phyloP scores from a whole-genome alignment of 2,329 filamentous ascomycete species.

The Aspergillus texensis region DNA sequence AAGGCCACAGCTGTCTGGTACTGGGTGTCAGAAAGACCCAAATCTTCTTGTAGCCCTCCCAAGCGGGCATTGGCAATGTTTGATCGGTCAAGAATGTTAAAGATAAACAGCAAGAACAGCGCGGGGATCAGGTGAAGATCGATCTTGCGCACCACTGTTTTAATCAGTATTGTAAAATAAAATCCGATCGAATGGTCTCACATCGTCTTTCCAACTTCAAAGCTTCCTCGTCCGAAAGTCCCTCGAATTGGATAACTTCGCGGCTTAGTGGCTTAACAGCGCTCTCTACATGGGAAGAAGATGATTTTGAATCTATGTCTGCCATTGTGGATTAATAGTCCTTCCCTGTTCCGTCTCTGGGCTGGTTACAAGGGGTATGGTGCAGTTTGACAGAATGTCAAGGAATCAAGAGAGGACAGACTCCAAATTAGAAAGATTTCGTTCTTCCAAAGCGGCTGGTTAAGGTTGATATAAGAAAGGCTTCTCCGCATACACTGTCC shows the following conservation, averaged over 20 bases:
- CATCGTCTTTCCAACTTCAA: conserved; percentile 4
- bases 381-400: background rate
- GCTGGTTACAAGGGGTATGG: too few species aligned
- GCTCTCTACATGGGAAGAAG: conserved; percentile 12
- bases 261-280: background rate
- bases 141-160: conserved; percentile 21
- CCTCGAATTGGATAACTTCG: conserved; percentile 5
- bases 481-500: background rate
- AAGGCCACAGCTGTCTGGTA: conserved; percentile 68
- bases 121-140: conserved; percentile 19
- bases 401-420: too few species aligned
- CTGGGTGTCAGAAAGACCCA: conserved; percentile 58
- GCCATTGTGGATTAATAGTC: background rate
- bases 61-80: conserved; percentile 70
- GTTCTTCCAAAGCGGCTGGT: background rate
- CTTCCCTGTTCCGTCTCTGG: background rate
- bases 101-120: conserved; percentile 22
- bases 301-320: conserved; percentile 9
- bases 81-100: conserved; percentile 60
- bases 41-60: conserved; percentile 64
- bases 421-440: too few species aligned
- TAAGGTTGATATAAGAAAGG: background rate
- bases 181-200: background rate
- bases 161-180: background rate
- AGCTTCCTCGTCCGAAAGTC: conserved; percentile 5